Conservation (phyloP, 75 land plant genomes). For the Chamaecyparis obtusa region DNA sequence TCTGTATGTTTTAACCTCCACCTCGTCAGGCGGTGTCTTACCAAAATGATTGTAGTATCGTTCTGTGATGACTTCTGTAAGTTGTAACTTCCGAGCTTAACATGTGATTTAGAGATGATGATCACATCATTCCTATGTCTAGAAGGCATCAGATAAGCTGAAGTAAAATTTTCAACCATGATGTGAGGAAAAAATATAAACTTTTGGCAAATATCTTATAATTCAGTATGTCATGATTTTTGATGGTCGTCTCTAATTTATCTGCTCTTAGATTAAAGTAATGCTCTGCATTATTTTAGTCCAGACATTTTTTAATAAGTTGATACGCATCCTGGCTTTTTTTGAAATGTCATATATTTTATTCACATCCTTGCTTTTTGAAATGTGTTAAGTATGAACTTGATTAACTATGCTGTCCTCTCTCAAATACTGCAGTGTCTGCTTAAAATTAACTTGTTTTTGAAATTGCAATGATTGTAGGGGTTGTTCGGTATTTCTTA, state of each 20-base stretch:
- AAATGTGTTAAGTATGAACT: background rate
- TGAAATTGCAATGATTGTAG: background rate
- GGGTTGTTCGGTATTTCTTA: too few relatives aligned
- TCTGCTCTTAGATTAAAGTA: too few relatives aligned
- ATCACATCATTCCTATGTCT: too few relatives aligned
- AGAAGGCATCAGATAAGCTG: too few relatives aligned
- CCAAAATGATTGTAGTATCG: background rate
- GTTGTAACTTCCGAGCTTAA: background rate
- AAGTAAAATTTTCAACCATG: too few relatives aligned
- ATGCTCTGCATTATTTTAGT: background rate
- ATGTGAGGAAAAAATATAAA: too few relatives aligned
- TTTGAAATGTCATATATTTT: too few relatives aligned
- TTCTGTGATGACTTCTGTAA: background rate
- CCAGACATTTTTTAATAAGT: too few relatives aligned
- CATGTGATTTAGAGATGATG: background rate
- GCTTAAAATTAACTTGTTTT: too few relatives aligned
- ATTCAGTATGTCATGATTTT: background rate
- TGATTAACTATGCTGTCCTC: background rate
- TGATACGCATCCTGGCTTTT: background rate
- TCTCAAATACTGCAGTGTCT: too few relatives aligned
- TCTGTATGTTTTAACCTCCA: too few relatives aligned
- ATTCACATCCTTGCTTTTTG: background rate
- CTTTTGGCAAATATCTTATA: background rate
- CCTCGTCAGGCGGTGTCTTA: background rate
- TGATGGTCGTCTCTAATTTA: too few relatives aligned